Conservation (phyloP, 2,329 filamentous ascomycete genomes). For the Fusarium mundagurra region DNA sequence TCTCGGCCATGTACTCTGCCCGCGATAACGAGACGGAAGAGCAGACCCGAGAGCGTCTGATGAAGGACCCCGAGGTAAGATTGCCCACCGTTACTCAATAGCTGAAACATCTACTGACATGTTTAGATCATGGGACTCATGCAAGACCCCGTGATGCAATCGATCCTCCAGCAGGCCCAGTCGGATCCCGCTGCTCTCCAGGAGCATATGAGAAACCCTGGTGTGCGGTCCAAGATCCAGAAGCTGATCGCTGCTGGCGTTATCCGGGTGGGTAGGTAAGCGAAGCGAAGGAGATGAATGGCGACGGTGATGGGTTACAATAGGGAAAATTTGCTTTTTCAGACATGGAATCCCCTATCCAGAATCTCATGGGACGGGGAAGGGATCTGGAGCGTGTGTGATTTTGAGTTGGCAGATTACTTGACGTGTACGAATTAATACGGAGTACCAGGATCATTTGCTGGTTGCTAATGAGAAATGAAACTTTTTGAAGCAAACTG, state of each 20-base stretch:
- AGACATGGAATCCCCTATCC: slow-evolving; percentile 21
- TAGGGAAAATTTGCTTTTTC: slow-evolving; percentile 25
- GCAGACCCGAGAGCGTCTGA: slow-evolving; percentile 90
- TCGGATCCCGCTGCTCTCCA: slow-evolving; percentile 89
- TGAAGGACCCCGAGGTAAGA: slow-evolving; percentile 88
- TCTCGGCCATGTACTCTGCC: slow-evolving; percentile 87
- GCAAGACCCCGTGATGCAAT: slow-evolving; percentile 97
- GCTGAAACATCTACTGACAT: slow-evolving; percentile 41
- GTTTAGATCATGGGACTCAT: slow-evolving; percentile 84
- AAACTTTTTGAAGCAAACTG: slow-evolving; percentile 37
- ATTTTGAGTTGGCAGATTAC: slow-evolving; percentile 36
- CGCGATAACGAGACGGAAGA: slow-evolving; percentile 96
- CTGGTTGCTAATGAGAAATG: slow-evolving; percentile 46
- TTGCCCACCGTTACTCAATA: background rate
- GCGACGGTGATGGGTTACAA: slow-evolving; percentile 13
- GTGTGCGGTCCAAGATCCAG: slow-evolving; percentile 87
- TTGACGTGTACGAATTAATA: slow-evolving; percentile 45
- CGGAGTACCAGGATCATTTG: slow-evolving; percentile 33
- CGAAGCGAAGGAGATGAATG: slow-evolving; percentile 3
- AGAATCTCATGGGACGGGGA: slow-evolving; percentile 13
- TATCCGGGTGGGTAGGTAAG: slow-evolving; percentile 74
- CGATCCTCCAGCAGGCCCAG: slow-evolving; percentile 96
- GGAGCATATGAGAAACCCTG: slow-evolving; percentile 96
- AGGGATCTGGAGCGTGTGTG: slow-evolving; percentile 31
- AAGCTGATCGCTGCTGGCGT: slow-evolving; percentile 94